These are phyloP conservation scores for Amanita muscaria DNA, from an alignment of 768 basidiomycete species.

Conservation along the genomic window DNA sequence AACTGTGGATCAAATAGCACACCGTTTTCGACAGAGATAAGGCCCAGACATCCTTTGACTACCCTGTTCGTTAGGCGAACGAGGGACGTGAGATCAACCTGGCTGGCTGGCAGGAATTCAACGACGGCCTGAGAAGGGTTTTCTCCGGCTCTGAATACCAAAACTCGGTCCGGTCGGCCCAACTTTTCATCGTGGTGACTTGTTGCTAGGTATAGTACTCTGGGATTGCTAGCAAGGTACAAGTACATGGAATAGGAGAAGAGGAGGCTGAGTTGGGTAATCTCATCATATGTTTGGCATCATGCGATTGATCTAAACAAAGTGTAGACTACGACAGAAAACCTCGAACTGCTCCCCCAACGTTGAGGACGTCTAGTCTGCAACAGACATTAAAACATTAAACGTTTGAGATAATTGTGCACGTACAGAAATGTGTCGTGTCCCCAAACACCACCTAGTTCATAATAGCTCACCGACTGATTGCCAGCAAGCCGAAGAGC, in stretches of 20 bases:
- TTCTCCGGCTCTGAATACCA: constrained; percentile 64
- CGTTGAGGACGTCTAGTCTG: constrained; percentile 80
- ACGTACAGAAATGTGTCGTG: constrained; percentile 95
- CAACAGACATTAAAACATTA: constrained; percentile 4
- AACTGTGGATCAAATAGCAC: constrained; percentile 15
- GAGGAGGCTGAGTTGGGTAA: not conserved
- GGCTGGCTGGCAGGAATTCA: constrained; percentile 69
- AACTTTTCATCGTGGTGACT: constrained; percentile 54
- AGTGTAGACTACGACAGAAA: constrained; percentile 52
- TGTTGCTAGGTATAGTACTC: constrained; percentile 67
- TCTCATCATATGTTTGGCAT: constrained; percentile 2
- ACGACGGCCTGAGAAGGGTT: constrained; percentile 63
- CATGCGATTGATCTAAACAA: constrained; percentile 1
- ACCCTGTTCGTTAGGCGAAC: constrained; percentile 61
- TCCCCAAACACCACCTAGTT: constrained; percentile 98
- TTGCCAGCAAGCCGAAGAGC: constrained; percentile 90
- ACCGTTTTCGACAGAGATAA: constrained; percentile 70
- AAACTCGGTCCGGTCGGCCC: constrained; percentile 51
- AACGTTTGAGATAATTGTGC: not conserved
- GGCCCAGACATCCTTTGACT: constrained; percentile 78
- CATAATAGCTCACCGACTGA: constrained; percentile 85
- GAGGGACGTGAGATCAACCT: constrained; percentile 58
- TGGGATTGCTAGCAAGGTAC: constrained; percentile 58
- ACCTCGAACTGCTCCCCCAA: constrained; percentile 86
- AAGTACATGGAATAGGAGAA: constrained; percentile 50